Conservation (phyloP, 768 basidiomycete species). For the Rhodotorula taiwanensis region DNA sequence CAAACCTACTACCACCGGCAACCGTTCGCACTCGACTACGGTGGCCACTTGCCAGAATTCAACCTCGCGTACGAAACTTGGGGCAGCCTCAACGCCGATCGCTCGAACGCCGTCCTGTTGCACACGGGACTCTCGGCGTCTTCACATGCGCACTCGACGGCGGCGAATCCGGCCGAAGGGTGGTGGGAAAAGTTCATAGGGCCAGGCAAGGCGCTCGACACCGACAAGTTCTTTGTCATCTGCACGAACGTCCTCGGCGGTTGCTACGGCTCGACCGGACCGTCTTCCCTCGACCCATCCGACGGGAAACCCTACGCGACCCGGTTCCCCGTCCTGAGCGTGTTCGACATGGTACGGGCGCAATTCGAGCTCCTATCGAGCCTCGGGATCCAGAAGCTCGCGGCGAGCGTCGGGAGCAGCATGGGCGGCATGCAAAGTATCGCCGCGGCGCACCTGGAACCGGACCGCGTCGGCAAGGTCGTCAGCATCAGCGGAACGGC, state of each 20-base stretch:
- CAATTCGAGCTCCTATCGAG: constrained; percentile 81
- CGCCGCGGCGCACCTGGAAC: constrained; percentile 86
- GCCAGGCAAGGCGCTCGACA: constrained; percentile 87
- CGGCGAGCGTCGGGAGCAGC: constrained; percentile 86
- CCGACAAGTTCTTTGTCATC: constrained; percentile 80
- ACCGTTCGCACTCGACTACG: constrained; percentile 63
- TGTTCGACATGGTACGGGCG: constrained; percentile 96
- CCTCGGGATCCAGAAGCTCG: constrained; percentile 72
- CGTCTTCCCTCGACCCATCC: constrained; percentile 67
- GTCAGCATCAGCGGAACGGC: constrained; percentile 94
- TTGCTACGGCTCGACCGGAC: constrained; percentile 95
- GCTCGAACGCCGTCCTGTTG: constrained; percentile 84
- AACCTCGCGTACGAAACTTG: constrained; percentile 97
- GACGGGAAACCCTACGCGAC: constrained; percentile 70
- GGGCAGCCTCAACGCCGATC: constrained; percentile 71
- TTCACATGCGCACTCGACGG: constrained; percentile 82
- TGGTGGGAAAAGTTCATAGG: constrained; percentile 99
- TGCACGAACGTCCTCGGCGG: constrained; percentile 96
- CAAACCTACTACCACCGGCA: constrained; percentile 57
- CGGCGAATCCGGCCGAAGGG: constrained; percentile 67
- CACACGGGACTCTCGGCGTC: constrained; percentile 95
- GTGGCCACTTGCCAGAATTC: constrained; percentile 58
- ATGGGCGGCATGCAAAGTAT: constrained; percentile 99
- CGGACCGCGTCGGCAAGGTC: constrained; percentile 77
- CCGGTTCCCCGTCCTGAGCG: constrained; percentile 77